Evolutionary conservation across 257 asterid genomes (phyloP).

Genomic region (Lantana camara): DNA sequence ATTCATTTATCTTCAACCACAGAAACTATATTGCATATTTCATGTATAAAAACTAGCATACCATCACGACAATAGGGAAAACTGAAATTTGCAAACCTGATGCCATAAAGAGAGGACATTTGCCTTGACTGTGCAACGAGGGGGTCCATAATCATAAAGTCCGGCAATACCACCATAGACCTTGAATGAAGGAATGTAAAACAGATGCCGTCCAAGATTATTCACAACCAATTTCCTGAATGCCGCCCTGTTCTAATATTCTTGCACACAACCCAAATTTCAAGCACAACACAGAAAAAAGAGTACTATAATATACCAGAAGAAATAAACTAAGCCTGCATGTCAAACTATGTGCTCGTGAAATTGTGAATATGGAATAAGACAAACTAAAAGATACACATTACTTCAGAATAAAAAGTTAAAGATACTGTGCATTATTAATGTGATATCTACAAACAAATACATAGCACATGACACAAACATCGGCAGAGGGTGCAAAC

Average conservation of each 20-base stretch:
- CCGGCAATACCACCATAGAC: slow-evolving; percentile 86
- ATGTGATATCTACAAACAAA: background rate
- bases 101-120: slow-evolving; percentile 88
- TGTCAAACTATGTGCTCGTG: too few relatives aligned
- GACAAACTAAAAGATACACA: too few relatives aligned
- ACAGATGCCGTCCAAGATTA: slow-evolving; percentile 73
- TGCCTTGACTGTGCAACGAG: slow-evolving; percentile 78
- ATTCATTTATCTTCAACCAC: too few relatives aligned
- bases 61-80: too few relatives aligned
- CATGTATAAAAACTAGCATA: too few relatives aligned
- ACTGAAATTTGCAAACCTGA: slow-evolving; percentile 47
- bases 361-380: too few relatives aligned
- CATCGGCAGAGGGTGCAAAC: too few relatives aligned
- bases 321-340: too few relatives aligned
- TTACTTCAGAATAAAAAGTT: too few relatives aligned
- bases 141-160: slow-evolving; percentile 83
- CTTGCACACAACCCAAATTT: slow-evolving; percentile 30
- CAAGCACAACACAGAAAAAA: too few relatives aligned
- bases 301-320: too few relatives aligned
- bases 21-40: too few relatives aligned
- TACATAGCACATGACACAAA: background rate
- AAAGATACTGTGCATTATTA: background rate
- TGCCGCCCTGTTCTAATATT: slow-evolving; percentile 46
- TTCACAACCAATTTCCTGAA: slow-evolving; percentile 69
- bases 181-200: slow-evolving; percentile 75